Evolutionary conservation across 2,329 filamentous ascomycete genomes (phyloP), one percentile per base, ranked within the genome.

Genomic region (Aureobasidium leucospermi): DNA sequence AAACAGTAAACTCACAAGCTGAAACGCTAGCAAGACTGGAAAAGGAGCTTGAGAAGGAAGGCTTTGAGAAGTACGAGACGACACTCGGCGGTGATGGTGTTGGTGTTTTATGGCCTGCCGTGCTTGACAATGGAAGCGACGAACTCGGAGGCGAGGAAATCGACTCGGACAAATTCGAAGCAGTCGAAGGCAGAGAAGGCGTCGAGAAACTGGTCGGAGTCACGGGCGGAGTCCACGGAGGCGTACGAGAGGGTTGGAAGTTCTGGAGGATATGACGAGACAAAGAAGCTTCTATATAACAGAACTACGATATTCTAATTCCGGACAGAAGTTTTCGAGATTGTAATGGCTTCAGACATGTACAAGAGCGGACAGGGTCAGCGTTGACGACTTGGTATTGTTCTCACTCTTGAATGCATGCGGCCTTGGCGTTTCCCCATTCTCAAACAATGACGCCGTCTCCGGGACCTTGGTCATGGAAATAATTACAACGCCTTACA

Each of bases 81-180:
- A 96, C 89, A 0, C 82, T 99, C 0, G 94, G 92, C 4, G 92
- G 93, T 41, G 90, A 96, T 67, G 94, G 94, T 11, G 90, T 99
- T 1, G 94, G 94, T 39, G 90, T 99, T 1, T 81, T 99, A 4
- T 96, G 89, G 85, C 94, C 94, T 0, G 94, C 94, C 0, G 87
- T 96, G 0, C 78, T 96, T 29, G 89, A 90, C 71, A 96, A 95
- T 62, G 89, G 88, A 6, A 84, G 82, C n/a, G 85, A 87, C 39
- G 87, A 90, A 67, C 84, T 90, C 64, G 90, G 90, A 36, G 90
- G 90, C 28, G 90, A 94, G 76, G 92, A 96, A 74, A 97, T 99
- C 68, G 89, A 96, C 67, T 81, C 93, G 67, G 90, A 96, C 61
- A 88, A 87, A 68, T 89, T 99, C 71, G 79, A 97, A 58, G 89